phyloP scores from a whole-genome alignment of 2,329 filamentous ascomycete species.

The Ophiostoma perfectum region DNA sequence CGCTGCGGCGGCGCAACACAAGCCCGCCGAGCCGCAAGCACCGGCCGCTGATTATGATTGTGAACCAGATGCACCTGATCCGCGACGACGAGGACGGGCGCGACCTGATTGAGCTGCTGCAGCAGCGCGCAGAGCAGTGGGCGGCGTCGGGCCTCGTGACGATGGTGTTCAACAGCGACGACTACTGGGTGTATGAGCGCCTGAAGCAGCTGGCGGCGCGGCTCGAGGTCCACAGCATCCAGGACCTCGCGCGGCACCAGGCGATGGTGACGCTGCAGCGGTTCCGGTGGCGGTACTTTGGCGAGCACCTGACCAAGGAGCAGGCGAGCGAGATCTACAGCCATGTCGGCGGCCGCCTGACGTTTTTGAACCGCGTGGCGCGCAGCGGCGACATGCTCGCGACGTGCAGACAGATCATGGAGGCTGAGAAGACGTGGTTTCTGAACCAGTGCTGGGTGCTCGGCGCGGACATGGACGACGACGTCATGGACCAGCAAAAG shows the following conservation, averaged over 20 bases:
- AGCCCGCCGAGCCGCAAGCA: conserved; percentile 36
- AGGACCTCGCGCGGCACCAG: conserved; percentile 71
- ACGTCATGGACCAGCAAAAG: conserved; percentile 71
- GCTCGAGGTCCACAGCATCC: conserved; percentile 87
- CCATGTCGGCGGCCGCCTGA: conserved; percentile 78
- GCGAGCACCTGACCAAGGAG: conserved; percentile 50
- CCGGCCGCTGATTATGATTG: conserved; percentile 75
- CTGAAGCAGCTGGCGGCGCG: conserved; percentile 87
- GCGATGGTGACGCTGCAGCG: conserved; percentile 71
- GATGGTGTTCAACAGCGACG: conserved; percentile 90
- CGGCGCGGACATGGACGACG: conserved; percentile 63
- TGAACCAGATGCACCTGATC: conserved; percentile 89
- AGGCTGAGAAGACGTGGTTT: conserved; percentile 70
- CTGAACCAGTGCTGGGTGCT: conserved; percentile 71
- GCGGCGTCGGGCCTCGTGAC: conserved; percentile 87
- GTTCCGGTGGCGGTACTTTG: conserved; percentile 75
- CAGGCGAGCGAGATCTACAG: conserved; percentile 75
- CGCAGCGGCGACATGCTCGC: conserved; percentile 73
- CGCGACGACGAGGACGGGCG: conserved; percentile 89
- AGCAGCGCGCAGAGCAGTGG: conserved; percentile 95
- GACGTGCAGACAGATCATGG: conserved; percentile 63
- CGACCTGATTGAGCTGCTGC: conserved; percentile 86
- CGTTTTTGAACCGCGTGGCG: conserved; percentile 85
- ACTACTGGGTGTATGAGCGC: conserved; percentile 97
- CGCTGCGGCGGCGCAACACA: conserved; percentile 60